Conservation (phyloP, 257 asterid species). For the Gentiana macrophylla region DNA sequence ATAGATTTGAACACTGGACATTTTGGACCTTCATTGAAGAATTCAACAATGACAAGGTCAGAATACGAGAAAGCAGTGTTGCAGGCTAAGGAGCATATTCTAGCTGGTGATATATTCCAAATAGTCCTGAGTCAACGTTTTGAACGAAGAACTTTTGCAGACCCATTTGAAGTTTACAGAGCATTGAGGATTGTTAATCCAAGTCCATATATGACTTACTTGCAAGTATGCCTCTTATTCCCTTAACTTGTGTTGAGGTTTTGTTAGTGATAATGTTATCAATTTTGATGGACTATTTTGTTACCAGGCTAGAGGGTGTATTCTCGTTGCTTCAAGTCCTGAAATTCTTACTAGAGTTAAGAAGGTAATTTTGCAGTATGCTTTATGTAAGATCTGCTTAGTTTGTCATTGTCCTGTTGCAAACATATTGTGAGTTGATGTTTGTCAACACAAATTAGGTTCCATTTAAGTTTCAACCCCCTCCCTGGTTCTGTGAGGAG, state of each 20-base stretch:
- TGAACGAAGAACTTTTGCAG: constrained; percentile 94
- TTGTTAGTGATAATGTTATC: constrained; percentile 1
- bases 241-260: constrained; percentile 7
- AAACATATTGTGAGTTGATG: too few relatives aligned
- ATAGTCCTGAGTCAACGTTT: constrained; percentile 96
- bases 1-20: constrained; percentile 56
- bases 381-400: neutral
- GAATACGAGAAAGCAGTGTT: constrained; percentile 67
- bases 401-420: neutral
- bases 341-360: constrained; percentile 93
- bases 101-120: constrained; percentile 98
- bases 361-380: constrained; percentile 34
- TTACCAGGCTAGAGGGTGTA: constrained; percentile 83
- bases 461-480: neutral
- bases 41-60: constrained; percentile 65
- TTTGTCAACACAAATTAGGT: too few relatives aligned
- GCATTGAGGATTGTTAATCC: constrained; percentile 95
- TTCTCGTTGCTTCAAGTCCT: constrained; percentile 96
- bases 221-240: constrained; percentile 52
- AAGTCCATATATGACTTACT: constrained; percentile 95
- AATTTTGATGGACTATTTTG: neutral
- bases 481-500: neutral
- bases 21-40: constrained; percentile 61
- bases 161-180: constrained; percentile 95
- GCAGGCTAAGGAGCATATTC: constrained; percentile 85